phyloP scores from a whole-genome alignment of 2,329 filamentous ascomycete species.

The Sclerotinia glacialis region DNA sequence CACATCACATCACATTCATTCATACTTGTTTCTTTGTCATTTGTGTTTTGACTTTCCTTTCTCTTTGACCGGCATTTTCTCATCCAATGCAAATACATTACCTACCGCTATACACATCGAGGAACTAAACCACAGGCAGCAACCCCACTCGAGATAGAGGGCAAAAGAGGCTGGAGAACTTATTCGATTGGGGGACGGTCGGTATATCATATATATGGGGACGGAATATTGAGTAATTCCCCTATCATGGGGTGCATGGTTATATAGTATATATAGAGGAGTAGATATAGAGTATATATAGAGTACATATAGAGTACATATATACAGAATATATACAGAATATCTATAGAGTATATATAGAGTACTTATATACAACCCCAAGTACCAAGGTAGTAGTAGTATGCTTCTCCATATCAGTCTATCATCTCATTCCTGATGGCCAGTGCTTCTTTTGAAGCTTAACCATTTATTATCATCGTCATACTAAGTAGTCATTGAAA shows the following conservation, averaged over 20 bases:
- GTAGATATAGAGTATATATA: no score
- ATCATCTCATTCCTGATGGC: slow-evolving; percentile 4
- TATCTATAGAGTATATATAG: no score
- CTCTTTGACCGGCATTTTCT: slow-evolving; percentile 13
- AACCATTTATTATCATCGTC: slow-evolving; percentile 14
- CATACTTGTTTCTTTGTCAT: slow-evolving; percentile 1
- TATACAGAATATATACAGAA: no score
- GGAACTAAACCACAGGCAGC: slow-evolving; percentile 6
- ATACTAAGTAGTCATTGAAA: slow-evolving; percentile 10
- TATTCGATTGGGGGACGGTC: no score
- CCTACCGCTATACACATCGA: neutral
- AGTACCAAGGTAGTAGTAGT: no score
- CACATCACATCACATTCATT: neutral
- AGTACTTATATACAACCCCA: no score
- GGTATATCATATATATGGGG: no score
- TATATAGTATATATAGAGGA: no score
- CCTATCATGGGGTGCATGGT: neutral
- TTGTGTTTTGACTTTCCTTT: neutral
- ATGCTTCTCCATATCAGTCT: no score
- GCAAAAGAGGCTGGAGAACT: slow-evolving; percentile 1
- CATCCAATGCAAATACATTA: no score
- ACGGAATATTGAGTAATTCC: neutral
- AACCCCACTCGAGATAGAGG: slow-evolving; percentile 7
- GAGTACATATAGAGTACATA: no score
- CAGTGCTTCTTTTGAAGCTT: slow-evolving; percentile 10